Conservation (phyloP, 768 basidiomycete genomes). For the Phlegmacium glaucopus region DNA sequence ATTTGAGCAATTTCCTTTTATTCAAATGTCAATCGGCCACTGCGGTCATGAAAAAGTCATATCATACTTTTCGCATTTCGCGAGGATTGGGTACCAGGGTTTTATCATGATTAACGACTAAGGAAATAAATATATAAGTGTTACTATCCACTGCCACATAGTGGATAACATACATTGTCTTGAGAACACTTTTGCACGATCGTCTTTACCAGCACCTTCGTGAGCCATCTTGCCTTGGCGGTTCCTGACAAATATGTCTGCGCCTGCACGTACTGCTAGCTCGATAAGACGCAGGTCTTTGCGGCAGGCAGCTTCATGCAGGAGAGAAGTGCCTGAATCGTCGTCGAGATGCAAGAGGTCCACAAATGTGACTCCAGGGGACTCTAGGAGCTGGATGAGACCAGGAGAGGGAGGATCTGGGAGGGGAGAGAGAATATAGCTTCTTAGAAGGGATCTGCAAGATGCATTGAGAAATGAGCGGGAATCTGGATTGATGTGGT, state of each 20-base stretch:
- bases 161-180: slow-evolving; percentile 63
- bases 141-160: neutral
- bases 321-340: slow-evolving; percentile 67
- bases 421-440: slow-evolving; percentile 64
- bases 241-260: slow-evolving; percentile 86
- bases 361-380: slow-evolving; percentile 67
- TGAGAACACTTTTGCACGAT: slow-evolving; percentile 77
- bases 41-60: slow-evolving; percentile 6
- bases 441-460: slow-evolving; percentile 68
- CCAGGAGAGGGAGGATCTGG: slow-evolving; percentile 35
- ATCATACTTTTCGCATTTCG: slow-evolving; percentile 72
- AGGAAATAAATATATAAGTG: neutral
- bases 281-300: slow-evolving; percentile 82
- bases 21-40: slow-evolving; percentile 6
- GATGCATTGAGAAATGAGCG: slow-evolving; percentile 73
- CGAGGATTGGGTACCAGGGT: slow-evolving; percentile 54
- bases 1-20: slow-evolving; percentile 84
- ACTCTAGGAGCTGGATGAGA: slow-evolving; percentile 58
- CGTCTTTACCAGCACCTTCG: slow-evolving; percentile 73
- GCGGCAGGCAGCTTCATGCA: slow-evolving; percentile 85
- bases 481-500: slow-evolving; percentile 50
- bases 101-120: slow-evolving; percentile 80
- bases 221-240: slow-evolving; percentile 64
- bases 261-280: slow-evolving; percentile 80
- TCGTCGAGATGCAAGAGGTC: slow-evolving; percentile 82